phyloP scores from a whole-genome alignment of 2,329 filamentous ascomycete genomes.

The Blastomyces percursus region DNA sequence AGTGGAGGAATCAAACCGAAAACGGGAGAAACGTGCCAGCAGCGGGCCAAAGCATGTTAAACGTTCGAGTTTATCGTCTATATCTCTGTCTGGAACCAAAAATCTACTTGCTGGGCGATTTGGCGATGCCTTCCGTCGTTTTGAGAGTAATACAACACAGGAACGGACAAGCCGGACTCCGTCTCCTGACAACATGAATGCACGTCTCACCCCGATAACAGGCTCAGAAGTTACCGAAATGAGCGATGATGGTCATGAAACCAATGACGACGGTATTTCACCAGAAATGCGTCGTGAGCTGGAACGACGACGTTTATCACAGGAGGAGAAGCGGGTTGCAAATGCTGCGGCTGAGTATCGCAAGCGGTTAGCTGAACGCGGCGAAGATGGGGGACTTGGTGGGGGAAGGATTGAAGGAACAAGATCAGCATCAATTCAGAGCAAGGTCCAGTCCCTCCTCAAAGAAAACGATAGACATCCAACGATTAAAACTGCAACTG shows the following conservation, averaged over 20 bases:
- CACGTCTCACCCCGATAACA: constrained; percentile 55
- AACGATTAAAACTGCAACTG: constrained; percentile 61
- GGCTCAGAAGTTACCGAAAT: constrained; percentile 64
- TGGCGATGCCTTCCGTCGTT: constrained; percentile 85
- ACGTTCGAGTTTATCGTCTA: constrained; percentile 57
- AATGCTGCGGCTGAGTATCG: constrained; percentile 82
- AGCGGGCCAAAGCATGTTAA: constrained; percentile 56
- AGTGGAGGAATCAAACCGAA: constrained; percentile 47
- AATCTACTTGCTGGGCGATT: constrained; percentile 79
- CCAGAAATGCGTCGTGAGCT: constrained; percentile 85
- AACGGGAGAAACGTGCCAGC: constrained; percentile 45
- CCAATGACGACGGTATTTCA: constrained; percentile 61
- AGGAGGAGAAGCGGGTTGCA: constrained; percentile 84
- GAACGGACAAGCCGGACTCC: constrained; percentile 29
- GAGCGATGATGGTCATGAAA: constrained; percentile 54
- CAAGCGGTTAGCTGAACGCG: constrained; percentile 56
- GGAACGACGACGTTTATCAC: constrained; percentile 66
- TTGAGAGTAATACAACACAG: constrained; percentile 51
- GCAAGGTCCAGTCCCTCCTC: constrained; percentile 74
- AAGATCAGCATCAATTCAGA: constrained; percentile 76
- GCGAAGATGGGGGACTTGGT: constrained; percentile 37
- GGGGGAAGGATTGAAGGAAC: constrained; percentile 39
- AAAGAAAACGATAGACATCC: constrained; percentile 58
- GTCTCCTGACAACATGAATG: constrained; percentile 36
- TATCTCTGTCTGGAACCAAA: constrained; percentile 63